Base-by-base conservation (phyloP, 2,329 filamentous ascomycete genomes). In the Drechslerella stenobrocha region DNA sequence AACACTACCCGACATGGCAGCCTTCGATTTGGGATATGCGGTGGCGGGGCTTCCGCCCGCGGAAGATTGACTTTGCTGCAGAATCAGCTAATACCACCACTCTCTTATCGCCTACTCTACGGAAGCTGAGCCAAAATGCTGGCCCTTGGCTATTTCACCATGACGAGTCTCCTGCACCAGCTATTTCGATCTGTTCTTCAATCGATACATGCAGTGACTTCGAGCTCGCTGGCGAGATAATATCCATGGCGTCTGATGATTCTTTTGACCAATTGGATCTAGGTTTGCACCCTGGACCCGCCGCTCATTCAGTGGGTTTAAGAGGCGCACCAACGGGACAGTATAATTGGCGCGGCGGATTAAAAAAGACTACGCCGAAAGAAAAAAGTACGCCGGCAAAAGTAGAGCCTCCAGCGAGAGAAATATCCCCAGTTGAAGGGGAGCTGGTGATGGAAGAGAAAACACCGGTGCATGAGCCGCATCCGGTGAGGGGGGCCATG, bases 171-270 rank as follows among this genome's bases (percentile, higher is more conserved):
- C 61, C 61, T 11, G 56, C 61, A 1, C 40, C 52, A 8, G 61
- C 61, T n/a, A 48, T 44, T 23, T 58, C 53, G 4, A 66, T 66
- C 22, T 15, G 28, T 24, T 58, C 61, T 8, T 66, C 61, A 6
- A 18, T 66, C 53, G 13, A 20, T 59, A 23, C 30, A 22, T 47
- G 28, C 13, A 37, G 28, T 26, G 52, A 57, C 9, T 15, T 24
- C 4, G 52, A 57, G 7, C 15, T 24, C 4, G 18, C 15, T 7
- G 37, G 22, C 15, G 37, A 42, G 3, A 18, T 18, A 8, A 42
- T 42, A 42, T 42, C 37, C 4, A 42, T 9, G 9, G 7, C 8
- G 18, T 42, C 37, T 18, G 9, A 42, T 18, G 37, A 42, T 18
- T 18, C 37, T 20, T 42, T 42, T 20, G 37, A 42, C n/a, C n/a